Evolutionary conservation across 768 basidiomycete genomes (phyloP), one percentile per base, ranked within the genome.

Genomic region (Panus rudis): DNA sequence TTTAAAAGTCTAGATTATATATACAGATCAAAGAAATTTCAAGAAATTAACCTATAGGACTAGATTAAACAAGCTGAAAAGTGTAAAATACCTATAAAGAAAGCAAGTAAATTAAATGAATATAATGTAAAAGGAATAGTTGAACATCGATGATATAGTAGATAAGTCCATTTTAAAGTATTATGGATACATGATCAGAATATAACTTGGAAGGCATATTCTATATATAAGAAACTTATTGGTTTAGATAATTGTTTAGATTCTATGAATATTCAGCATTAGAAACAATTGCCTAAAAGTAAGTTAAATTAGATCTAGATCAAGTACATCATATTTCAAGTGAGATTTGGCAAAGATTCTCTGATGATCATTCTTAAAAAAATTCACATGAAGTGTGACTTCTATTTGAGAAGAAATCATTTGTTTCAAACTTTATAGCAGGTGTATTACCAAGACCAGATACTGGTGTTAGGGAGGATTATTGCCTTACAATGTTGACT

Each of bases 391-490:
- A 7, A 7, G 20, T 12, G 6, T 14, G 12, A 14, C 12, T 39
- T 6, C 12, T 11, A 7, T 26, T 20, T 11, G 20, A 14, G 25
- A 23, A 39, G 30, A 32, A 45, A 11, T 23, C 35, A 2, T 31
- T n/a, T 6, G 45, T 63, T 3, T 58, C 60, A 16, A 63, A 66
- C 41, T 62, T 68, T 49, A 40, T 59, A 8, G 63, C 62, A 2
- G 51, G 32, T 21, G 16, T 45, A 4, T 39, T 66, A 14, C 65
- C 64, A 5, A 8, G 63, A 14, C 25, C 27, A 37, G 64, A 66
- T 49, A 41, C 50, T 32, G 64, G 61, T 10, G 59, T 65, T 41
- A 12, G 57, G 12, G 63, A 65, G 30, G 57, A 57, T 16, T 67
- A 65, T 43, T 62, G 59, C 44, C 35, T 33, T 24, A 52, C 60